phyloP scores from a whole-genome alignment of 2,329 filamentous ascomycete species.

The Alternaria viburni region DNA sequence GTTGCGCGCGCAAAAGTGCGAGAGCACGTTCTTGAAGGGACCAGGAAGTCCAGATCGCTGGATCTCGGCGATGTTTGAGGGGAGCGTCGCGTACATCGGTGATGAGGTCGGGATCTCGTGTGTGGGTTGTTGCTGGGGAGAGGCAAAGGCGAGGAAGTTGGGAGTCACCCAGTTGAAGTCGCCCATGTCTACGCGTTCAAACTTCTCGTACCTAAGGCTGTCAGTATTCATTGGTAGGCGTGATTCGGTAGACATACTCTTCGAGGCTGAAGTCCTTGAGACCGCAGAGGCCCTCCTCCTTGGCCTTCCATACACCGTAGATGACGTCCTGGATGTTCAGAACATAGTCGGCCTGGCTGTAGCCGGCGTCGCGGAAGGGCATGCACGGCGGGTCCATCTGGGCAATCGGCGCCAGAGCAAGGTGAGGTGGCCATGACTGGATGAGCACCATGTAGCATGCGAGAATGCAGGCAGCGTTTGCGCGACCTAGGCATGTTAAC shows the following conservation, averaged over 20 bases:
- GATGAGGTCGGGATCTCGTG: slow-evolving; percentile 74
- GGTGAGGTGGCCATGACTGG: slow-evolving; percentile 95
- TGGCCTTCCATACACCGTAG: slow-evolving; percentile 98
- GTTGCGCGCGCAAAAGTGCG: slow-evolving; percentile 85
- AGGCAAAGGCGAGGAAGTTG: slow-evolving; percentile 94
- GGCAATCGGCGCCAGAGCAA: slow-evolving; percentile 92
- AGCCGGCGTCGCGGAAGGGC: slow-evolving; percentile 97
- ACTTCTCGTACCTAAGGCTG: slow-evolving; percentile 78
- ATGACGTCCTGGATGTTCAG: slow-evolving; percentile 97
- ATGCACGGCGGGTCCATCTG: slow-evolving; percentile 97
- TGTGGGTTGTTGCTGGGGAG: slow-evolving; percentile 82
- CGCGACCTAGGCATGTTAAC: slow-evolving; percentile 66
- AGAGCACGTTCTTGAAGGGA: slow-evolving; percentile 95
- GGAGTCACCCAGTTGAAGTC: slow-evolving; percentile 99
- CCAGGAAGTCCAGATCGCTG: slow-evolving; percentile 73
- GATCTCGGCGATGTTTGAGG: slow-evolving; percentile 76
- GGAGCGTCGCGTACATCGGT: slow-evolving; percentile 75
- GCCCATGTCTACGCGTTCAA: slow-evolving; percentile 93
- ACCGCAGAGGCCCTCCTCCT: slow-evolving; percentile 90
- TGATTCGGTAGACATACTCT: slow-evolving; percentile 62
- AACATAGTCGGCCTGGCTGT: slow-evolving; percentile 96
- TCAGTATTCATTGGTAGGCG: slow-evolving; percentile 18
- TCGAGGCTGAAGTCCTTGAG: slow-evolving; percentile 94
- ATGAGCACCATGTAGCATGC: slow-evolving; percentile 99
- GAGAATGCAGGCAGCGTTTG: slow-evolving; percentile 91